These are phyloP conservation scores for Ichthyophthirius multifiliis DNA, from an alignment of 169 alveolate genomes.

Conservation along the genomic window DNA sequence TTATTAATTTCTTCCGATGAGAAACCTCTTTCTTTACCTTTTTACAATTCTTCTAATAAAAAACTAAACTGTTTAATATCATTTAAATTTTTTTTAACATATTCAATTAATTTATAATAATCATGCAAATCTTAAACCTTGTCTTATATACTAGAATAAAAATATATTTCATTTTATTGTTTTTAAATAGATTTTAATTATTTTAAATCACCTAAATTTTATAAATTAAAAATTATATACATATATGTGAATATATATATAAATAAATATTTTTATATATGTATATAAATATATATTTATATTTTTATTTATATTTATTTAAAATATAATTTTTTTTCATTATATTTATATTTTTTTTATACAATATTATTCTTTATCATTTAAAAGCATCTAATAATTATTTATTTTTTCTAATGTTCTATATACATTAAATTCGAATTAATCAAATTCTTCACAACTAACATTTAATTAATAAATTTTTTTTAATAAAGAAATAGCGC, in stretches of 20 bases:
- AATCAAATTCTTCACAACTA: not conserved
- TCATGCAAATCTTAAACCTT: not conserved
- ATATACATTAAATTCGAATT: not conserved
- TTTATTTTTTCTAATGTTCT: not conserved
- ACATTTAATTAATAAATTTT: not conserved
- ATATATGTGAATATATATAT: too few species aligned
- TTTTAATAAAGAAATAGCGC: not conserved
- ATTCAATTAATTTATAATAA: not conserved
- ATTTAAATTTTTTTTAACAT: not conserved
- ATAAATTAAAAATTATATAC: not conserved
- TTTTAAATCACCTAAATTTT: not conserved
- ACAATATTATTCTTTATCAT: not conserved
- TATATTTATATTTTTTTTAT: not conserved
- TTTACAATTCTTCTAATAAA: not conserved
- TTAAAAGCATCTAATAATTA: not conserved
- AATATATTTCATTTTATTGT: not conserved
- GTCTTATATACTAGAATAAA: not conserved
- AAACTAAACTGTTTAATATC: not conserved
- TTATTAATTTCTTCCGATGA: not conserved
- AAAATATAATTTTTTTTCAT: too few species aligned
- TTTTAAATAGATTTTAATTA: not conserved
- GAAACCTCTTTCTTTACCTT: not conserved
- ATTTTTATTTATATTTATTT: too few species aligned
- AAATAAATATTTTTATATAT: too few species aligned
- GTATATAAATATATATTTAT: too few species aligned